Evolutionary conservation across 1,284 basidiomycete genomes (phyloP), one percentile per base, ranked within the genome.

Genomic region (Leccinum pseudoinsigne): DNA sequence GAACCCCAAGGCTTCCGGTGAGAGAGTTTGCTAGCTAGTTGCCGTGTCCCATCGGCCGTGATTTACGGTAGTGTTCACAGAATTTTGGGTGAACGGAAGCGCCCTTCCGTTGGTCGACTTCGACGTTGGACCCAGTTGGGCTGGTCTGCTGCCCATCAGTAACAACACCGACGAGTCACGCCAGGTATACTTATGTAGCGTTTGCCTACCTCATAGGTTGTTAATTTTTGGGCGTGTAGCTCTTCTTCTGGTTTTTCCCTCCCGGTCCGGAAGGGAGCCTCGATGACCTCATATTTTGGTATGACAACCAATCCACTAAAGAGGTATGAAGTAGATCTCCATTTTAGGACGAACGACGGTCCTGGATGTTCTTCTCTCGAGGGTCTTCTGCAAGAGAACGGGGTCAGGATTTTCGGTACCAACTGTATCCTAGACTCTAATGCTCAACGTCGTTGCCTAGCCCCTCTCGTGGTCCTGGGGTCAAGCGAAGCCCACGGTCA

Each of bases 221-320:
- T 51, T 51, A 81, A 86, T 67, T 90, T 87, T 45, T 56, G 28
- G 55, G 54, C 53, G 21, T 42, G 2, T 61, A 93, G 87, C 80
- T 93, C 9, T 94, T 90, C 81, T 94, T 94, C 77, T 94, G 92
- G 93, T 89, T 92, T 76, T 93, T 92, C 78, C 92, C 92, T 51
- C 86, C 90, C 1, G 88, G 88, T 6, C 87, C 87, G 9, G 77
- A 86, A 69, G 88, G 87, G 11, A 89, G 85, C 62, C 70, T 83
- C 12, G 87, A 93, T 68, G 89, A 93, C 69, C 71, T 93, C 58
- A 85, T 90, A 61, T 87, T 90, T 77, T 90, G 92, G 91, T 85
- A 64, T 53, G 63, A 40, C 23, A 23, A 36, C 45, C 59, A 54
- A 23, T 47, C 4, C 38, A 42, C 38, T 42, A n/a, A 21, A 34